A percentile compares a stretch with the other conserved stretches of the same genome.
Conservation (phyloP, 176 grass and related monocot species). For the Saccharum spontaneum region DNA sequence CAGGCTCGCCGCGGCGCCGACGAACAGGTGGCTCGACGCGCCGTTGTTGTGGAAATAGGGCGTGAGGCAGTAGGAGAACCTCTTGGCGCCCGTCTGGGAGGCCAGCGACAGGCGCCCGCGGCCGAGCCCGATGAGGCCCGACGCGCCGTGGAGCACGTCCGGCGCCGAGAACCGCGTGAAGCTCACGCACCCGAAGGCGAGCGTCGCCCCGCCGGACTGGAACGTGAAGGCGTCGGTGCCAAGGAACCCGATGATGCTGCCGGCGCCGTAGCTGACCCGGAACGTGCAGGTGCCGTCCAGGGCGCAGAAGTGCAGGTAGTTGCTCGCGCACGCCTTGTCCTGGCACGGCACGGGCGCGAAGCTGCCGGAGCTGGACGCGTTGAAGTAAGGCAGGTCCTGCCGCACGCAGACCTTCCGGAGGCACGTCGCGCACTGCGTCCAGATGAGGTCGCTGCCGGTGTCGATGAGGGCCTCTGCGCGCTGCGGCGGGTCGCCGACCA, state of each 20-base stretch:
- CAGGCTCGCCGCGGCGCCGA: slow-evolving; percentile 13
- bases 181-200: slow-evolving; percentile 23
- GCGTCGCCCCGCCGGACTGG: not conserved
- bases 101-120: slow-evolving; percentile 15
- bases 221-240: slow-evolving; percentile 22
- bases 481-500: slow-evolving; percentile 20
- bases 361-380: not conserved
- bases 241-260: not conserved
- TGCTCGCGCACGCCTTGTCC: not conserved
- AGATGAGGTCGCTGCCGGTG: slow-evolving; percentile 53
- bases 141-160: not conserved
- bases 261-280: not conserved
- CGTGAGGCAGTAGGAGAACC: slow-evolving; percentile 42
- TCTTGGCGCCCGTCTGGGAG: slow-evolving; percentile 19
- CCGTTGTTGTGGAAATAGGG: slow-evolving; percentile 15
- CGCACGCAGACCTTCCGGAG: not conserved
- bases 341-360: not conserved
- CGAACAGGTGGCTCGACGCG: slow-evolving; percentile 32
- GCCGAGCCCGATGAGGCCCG: slow-evolving; percentile 36
- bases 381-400: slow-evolving; percentile 31
- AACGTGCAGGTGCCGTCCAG: not conserved
- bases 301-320: not conserved
- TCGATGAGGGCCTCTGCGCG: slow-evolving; percentile 27
- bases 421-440: slow-evolving; percentile 68
- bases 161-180: fast-evolving